Conservation (phyloP, 2,329 filamentous ascomycete species). For the Westerdykella ornata region DNA sequence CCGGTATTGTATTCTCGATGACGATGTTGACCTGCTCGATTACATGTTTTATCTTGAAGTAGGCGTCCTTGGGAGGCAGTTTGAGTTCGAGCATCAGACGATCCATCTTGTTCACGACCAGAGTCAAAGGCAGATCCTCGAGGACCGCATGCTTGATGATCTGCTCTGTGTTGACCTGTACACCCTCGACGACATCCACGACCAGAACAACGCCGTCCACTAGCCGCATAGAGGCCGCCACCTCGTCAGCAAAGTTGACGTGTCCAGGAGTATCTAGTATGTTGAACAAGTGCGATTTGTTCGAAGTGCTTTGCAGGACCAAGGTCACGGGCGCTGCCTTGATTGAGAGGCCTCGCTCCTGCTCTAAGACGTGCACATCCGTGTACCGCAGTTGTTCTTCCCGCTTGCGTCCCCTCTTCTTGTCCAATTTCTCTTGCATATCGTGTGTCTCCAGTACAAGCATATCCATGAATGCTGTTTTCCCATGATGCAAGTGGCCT, state of each 20-base stretch:
- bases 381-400: slow-evolving; percentile 94
- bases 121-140: slow-evolving; percentile 78
- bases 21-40: slow-evolving; percentile 95
- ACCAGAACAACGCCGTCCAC: slow-evolving; percentile 89
- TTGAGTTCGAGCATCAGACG: slow-evolving; percentile 89
- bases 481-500: slow-evolving; percentile 93
- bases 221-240: slow-evolving; percentile 77
- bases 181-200: slow-evolving; percentile 95
- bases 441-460: slow-evolving; percentile 93
- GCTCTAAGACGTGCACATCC: slow-evolving; percentile 81
- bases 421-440: slow-evolving; percentile 69
- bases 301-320: slow-evolving; percentile 77
- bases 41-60: slow-evolving; percentile 99
- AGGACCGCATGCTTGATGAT: slow-evolving; percentile 93
- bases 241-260: slow-evolving; percentile 97
- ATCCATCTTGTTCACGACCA: slow-evolving; percentile 97
- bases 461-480: slow-evolving; percentile 98
- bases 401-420: slow-evolving; percentile 69
- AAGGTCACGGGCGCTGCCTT: slow-evolving; percentile 94
- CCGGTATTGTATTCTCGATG: slow-evolving; percentile 81
- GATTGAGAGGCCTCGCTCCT: slow-evolving; percentile 82
- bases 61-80: slow-evolving; percentile 87
- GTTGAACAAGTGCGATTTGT: slow-evolving; percentile 93
- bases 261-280: slow-evolving; percentile 94
- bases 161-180: slow-evolving; percentile 96